These are phyloP conservation scores for Russula emetica DNA, from an alignment of 768 basidiomycete species.

Conservation along the genomic window DNA sequence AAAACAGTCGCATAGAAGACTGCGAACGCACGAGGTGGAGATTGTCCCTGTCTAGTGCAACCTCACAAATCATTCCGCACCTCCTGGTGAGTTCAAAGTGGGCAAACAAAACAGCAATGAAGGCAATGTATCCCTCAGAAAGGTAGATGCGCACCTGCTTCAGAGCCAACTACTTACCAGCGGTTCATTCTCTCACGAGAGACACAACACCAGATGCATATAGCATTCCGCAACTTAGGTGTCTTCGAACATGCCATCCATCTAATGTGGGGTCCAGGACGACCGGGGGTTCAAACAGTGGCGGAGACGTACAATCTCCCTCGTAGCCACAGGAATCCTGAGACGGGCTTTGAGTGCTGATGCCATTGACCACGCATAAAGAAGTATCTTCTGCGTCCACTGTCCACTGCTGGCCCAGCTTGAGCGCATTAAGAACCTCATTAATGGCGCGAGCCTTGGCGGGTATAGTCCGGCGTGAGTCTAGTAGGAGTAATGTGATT, in stretches of 20 bases:
- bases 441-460: slow-evolving; percentile 82
- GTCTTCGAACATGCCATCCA: slow-evolving; percentile 42
- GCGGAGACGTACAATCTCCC: slow-evolving; percentile 55
- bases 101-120: slow-evolving; percentile 24
- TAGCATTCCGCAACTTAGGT: slow-evolving; percentile 35
- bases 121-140: slow-evolving; percentile 28
- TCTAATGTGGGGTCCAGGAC: slow-evolving; percentile 54
- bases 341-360: slow-evolving; percentile 65
- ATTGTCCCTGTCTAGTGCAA: slow-evolving; percentile 90
- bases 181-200: slow-evolving; percentile 76
- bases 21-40: slow-evolving; percentile 75
- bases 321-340: slow-evolving; percentile 67
- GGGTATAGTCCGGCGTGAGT: slow-evolving; percentile 83
- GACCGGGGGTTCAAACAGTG: slow-evolving; percentile 49
- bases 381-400: slow-evolving; percentile 46
- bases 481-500: slow-evolving; percentile 40
- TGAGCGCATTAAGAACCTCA: slow-evolving; percentile 67
- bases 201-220: slow-evolving; percentile 96
- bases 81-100: slow-evolving; percentile 61
- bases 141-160: slow-evolving; percentile 63
- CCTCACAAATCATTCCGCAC: slow-evolving; percentile 91
- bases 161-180: slow-evolving; percentile 86
- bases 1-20: slow-evolving; percentile 17
- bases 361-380: slow-evolving; percentile 76
- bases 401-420: slow-evolving; percentile 47